phyloP scores from a whole-genome alignment of 148 eudicot genomes.

The Silene conica region DNA sequence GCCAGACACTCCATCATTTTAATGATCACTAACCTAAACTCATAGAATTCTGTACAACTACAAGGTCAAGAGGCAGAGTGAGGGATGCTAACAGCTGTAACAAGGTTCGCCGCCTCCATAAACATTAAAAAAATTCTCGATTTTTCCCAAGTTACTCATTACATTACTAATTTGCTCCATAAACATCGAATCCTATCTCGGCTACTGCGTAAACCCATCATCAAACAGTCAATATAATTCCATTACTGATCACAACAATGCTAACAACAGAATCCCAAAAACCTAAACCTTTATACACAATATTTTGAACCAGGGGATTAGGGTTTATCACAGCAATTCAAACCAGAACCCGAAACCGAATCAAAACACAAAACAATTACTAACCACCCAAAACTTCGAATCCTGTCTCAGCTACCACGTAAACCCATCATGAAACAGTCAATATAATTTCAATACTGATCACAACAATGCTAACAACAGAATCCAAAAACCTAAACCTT shows the following conservation, averaged over 20 bases:
- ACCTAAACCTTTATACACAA: not conserved
- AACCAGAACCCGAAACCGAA: not conserved
- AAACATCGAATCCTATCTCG: not conserved
- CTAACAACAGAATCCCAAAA: not conserved
- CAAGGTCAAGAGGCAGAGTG: too few species aligned
- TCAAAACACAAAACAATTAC: not conserved
- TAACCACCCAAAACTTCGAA: conserved; percentile 34
- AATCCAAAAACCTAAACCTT: not conserved
- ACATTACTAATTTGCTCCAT: too few species aligned
- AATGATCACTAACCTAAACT: not conserved
- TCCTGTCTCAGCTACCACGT: too few species aligned
- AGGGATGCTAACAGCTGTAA: too few species aligned
- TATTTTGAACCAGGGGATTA: not conserved
- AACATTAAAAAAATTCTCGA: not conserved
- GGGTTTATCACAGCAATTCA: not conserved
- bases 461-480: not conserved
- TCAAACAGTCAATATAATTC: not conserved
- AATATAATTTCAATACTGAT: not conserved
- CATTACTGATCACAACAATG: not conserved
- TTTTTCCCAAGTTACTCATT: not conserved
- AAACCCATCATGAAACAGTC: too few species aligned
- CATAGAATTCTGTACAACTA: not conserved
- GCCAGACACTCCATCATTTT: too few species aligned
- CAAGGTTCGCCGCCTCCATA: not conserved
- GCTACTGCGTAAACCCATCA: not conserved